Conservation (phyloP, 371 early-diverging fungal species). For the Umbelopsis sp. region DNA sequence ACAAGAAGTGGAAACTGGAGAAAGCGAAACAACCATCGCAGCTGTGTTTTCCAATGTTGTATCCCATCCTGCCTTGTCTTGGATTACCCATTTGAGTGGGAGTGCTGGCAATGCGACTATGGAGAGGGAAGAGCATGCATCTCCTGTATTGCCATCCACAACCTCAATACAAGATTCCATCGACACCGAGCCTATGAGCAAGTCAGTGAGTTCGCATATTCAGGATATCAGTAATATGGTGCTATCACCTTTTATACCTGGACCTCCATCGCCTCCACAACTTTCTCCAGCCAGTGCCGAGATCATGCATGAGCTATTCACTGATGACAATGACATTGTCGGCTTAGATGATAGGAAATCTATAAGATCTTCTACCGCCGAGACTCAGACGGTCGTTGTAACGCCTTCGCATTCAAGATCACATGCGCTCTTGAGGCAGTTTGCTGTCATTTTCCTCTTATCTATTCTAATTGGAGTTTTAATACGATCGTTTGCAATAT, state of each 20-base stretch:
- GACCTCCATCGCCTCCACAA: background rate
- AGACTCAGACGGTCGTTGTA: background rate
- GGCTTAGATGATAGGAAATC: background rate
- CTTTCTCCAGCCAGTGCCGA: background rate
- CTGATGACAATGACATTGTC: background rate
- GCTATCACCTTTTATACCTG: constrained; percentile 1
- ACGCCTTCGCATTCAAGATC: constrained; percentile 13
- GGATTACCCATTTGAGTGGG: background rate
- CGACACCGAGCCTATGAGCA: background rate
- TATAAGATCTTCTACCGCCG: background rate
- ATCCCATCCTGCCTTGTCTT: constrained; percentile 2
- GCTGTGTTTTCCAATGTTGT: constrained; percentile 7
- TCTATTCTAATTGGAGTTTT: background rate
- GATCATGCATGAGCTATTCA: background rate
- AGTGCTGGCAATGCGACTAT: background rate
- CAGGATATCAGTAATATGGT: constrained; percentile 11
- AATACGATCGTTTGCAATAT: constrained; percentile 4
- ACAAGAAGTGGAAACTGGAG: background rate
- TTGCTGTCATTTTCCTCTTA: constrained; percentile 2
- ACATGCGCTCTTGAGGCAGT: constrained; percentile 7
- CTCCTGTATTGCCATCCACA: background rate
- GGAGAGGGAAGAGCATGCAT: background rate
- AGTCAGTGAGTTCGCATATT: background rate
- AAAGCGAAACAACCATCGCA: background rate
- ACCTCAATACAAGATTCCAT: background rate